Percentiles rank a stretch among this genome's conserved stretches.
Evolutionary conservation across 1,284 basidiomycete species (phyloP).

Genomic region (Trametes hirsuta): DNA sequence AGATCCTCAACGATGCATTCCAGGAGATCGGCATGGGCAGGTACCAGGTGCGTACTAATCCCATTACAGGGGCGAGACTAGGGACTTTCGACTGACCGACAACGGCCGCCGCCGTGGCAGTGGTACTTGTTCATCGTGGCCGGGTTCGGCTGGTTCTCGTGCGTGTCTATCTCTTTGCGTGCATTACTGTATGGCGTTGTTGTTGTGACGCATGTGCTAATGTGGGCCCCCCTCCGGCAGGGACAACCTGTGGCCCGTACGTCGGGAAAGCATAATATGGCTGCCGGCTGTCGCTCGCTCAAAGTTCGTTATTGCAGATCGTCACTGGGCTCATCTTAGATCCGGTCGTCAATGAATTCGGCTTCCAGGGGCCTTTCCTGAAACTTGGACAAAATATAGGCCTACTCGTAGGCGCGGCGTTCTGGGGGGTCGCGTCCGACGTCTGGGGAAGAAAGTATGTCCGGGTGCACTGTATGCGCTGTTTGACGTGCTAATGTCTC

Average conservation of each 20-base stretch:
- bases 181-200: too few relatives aligned
- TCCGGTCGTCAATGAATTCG: constrained; percentile 59
- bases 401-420: constrained; percentile 65
- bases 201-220: not conserved
- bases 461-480: not conserved
- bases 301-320: constrained; percentile 2
- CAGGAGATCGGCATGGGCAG: constrained; percentile 74
- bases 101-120: constrained; percentile 27
- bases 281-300: not conserved
- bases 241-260: constrained; percentile 69
- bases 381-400: constrained; percentile 64
- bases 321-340: constrained; percentile 56
- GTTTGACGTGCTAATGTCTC: not conserved
- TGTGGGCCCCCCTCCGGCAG: constrained; percentile 31
- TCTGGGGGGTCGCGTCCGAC: constrained; percentile 64
- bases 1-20: constrained; percentile 64
- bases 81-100: not conserved
- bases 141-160: constrained; percentile 75
- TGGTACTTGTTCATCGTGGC: constrained; percentile 59
- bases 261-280: constrained; percentile 21
- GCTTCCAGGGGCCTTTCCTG: constrained; percentile 55
- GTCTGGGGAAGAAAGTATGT: constrained; percentile 59
- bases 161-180: constrained; percentile 31
- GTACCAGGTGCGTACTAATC: constrained; percentile 53
- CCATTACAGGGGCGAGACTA: not conserved